A percentile compares a stretch with the other conserved stretches of the same genome.
phyloP scores from a whole-genome alignment of 2,329 filamentous ascomycete species.

The Salinomyces thailandicus region DNA sequence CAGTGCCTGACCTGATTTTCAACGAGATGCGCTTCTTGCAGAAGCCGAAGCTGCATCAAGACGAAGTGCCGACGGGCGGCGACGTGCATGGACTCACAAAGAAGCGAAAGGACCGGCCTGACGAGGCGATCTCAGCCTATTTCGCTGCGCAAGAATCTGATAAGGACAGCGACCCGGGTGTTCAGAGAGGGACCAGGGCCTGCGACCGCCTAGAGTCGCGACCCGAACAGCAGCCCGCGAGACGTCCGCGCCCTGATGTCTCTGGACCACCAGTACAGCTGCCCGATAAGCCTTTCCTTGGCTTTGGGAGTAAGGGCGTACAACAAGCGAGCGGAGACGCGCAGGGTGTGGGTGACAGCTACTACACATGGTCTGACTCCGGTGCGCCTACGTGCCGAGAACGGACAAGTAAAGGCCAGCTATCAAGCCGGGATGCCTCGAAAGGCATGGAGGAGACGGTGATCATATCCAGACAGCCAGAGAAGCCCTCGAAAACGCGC shows the following conservation, averaged over 20 bases:
- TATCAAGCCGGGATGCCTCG: constrained; percentile 1
- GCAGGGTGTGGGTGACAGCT: constrained; percentile 22
- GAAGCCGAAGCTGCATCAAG: constrained; percentile 22
- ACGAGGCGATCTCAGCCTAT: constrained; percentile 37
- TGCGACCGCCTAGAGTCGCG: constrained; percentile 4
- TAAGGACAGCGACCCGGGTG: constrained; percentile 4
- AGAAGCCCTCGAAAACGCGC: not conserved
- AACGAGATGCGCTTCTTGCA: constrained; percentile 42
- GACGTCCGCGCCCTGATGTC: too few relatives aligned
- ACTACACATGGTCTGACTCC: constrained; percentile 36
- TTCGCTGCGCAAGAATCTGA: constrained; percentile 25
- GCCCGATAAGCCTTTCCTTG: constrained; percentile 28
- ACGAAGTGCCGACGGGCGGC: constrained; percentile 12
- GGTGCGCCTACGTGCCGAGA: constrained; percentile 7
- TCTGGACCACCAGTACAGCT: constrained; percentile 21
- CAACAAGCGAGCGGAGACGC: constrained; percentile 9
- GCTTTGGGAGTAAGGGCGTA: constrained; percentile 28
- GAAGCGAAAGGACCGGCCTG: constrained; percentile 23
- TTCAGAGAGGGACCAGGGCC: not conserved
- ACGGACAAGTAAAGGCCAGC: constrained; percentile 2
- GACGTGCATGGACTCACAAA: constrained; percentile 24
- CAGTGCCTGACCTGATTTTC: constrained; percentile 43
- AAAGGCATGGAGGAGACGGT: not conserved
- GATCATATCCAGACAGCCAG: not conserved
- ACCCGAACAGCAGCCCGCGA: constrained; percentile 4